A percentile compares a stretch with the other conserved stretches of the same genome.
These are phyloP conservation scores for Microbotryum lychnidis-dioicae DNA, from an alignment of 1,284 basidiomycete species.

Conservation along the genomic window DNA sequence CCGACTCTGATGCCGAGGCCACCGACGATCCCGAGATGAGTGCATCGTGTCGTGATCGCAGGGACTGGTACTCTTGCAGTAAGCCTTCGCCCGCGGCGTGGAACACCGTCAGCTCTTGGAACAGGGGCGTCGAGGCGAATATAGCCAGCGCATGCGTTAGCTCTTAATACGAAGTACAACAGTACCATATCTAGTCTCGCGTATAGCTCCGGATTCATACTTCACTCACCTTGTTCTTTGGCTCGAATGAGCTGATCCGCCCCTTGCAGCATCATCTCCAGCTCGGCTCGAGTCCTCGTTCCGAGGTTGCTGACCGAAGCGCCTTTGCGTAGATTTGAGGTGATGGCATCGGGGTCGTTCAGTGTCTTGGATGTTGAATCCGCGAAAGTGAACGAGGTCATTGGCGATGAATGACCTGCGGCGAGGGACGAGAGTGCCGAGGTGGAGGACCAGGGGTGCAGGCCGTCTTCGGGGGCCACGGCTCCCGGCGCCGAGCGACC, in stretches of 20 bases:
- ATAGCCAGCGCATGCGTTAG: background rate
- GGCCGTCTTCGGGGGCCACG: too few relatives aligned
- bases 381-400: background rate
- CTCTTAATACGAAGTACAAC: background rate
- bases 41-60: conserved; percentile 39
- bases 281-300: conserved; percentile 60
- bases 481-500: too few relatives aligned
- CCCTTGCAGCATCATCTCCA: conserved; percentile 46
- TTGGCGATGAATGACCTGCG: too few relatives aligned
- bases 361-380: conserved; percentile 3
- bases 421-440: too few relatives aligned
- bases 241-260: conserved; percentile 59
- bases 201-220: conserved; percentile 31
- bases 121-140: background rate
- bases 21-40: conserved; percentile 28
- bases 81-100: conserved; percentile 40
- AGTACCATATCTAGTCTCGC: background rate
- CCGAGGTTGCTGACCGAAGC: conserved; percentile 39
- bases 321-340: background rate
- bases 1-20: conserved; percentile 31
- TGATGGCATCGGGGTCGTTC: background rate
- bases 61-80: conserved; percentile 45
- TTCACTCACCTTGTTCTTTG: conserved; percentile 58
- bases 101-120: conserved; percentile 11
- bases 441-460: too few relatives aligned